Evolutionary conservation across 1,284 basidiomycete species (phyloP), one percentile per base, ranked within the genome.

Genomic region (Papiliotrema fonsecae): DNA sequence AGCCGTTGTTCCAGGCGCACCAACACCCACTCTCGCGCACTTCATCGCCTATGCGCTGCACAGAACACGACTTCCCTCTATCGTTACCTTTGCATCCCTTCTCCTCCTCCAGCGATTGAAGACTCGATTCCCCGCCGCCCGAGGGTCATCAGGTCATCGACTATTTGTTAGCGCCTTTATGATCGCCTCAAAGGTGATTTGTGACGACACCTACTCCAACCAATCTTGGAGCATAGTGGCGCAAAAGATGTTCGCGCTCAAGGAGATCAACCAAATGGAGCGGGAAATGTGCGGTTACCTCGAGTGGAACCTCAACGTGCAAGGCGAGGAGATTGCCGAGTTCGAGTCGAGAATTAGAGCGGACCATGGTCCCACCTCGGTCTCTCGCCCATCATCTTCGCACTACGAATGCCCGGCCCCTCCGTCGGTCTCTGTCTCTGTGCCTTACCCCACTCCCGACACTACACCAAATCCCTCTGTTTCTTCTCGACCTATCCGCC

Each of bases 181-280:
- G 92, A 88, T 96, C 58, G 63, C 71, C n/a, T 65, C 62, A 42
- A 74, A 75, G 56, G 68, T 75, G 18, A 88, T 92, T 57, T 92
- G 89, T 74, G 91, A 96, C 77, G 90, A 97, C 69, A 96, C 91
- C 0, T 94, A 93, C 67, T 91, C 88, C 16, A 96, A 96, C 81
- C 91, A 93, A 74, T 91, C 87, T 0, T 96, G 91, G 91, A 83
- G 84, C 19, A 87, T 96, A 43, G 91, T 96, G 41, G 90, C 88
- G 0, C 90, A 94, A 69, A 85, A 84, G 45, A 87, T 93, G 84
- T 94, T 93, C 64, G 82, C 83, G 1, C 73, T 94, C 2, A 81
- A 87, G 36, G 91, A 96, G 78, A 86, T 94, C 63, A 94, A 96
- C 71, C 90, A 93, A 78, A 93, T 94, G 90, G 89, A 93, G 75